These are phyloP conservation scores for Talaromyces islandicus DNA, from an alignment of 2,329 filamentous ascomycete species.

Conservation along the genomic window DNA sequence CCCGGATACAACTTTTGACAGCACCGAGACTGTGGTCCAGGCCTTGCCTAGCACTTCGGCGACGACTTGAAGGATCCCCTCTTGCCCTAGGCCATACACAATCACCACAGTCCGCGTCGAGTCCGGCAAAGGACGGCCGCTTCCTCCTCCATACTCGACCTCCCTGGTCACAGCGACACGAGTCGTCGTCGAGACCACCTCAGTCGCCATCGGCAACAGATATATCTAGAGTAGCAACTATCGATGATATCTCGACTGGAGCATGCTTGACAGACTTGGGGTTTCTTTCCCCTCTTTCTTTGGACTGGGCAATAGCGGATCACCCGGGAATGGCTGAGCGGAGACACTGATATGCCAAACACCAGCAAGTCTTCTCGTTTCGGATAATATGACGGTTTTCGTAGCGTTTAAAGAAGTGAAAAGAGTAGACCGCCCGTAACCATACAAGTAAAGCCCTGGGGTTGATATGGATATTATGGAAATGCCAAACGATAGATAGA, in stretches of 20 bases:
- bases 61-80: conserved; percentile 67
- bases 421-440: not conserved
- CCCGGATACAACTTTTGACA: conserved; percentile 47
- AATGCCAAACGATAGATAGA: not conserved
- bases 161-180: conserved; percentile 17
- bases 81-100: conserved; percentile 64
- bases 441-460: not conserved
- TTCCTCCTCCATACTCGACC: not conserved
- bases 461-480: not conserved
- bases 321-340: not conserved
- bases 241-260: conserved; percentile 15
- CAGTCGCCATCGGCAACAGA: conserved; percentile 25
- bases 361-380: not conserved
- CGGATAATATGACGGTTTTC: not conserved
- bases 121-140: conserved; percentile 9
- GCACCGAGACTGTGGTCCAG: conserved; percentile 56
- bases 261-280: conserved; percentile 2
- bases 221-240: conserved; percentile 26
- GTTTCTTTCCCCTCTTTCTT: not conserved
- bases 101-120: conserved; percentile 48
- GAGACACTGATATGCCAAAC: not conserved
- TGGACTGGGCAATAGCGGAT: not conserved
- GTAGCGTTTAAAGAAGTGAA: not conserved
- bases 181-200: conserved; percentile 21
- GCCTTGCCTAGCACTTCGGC: conserved; percentile 75